Percentiles rank a stretch among this genome's conserved stretches.
These are phyloP conservation scores for Santalum album DNA, from an alignment of 164 flowering plant species.

Conservation along the genomic window DNA sequence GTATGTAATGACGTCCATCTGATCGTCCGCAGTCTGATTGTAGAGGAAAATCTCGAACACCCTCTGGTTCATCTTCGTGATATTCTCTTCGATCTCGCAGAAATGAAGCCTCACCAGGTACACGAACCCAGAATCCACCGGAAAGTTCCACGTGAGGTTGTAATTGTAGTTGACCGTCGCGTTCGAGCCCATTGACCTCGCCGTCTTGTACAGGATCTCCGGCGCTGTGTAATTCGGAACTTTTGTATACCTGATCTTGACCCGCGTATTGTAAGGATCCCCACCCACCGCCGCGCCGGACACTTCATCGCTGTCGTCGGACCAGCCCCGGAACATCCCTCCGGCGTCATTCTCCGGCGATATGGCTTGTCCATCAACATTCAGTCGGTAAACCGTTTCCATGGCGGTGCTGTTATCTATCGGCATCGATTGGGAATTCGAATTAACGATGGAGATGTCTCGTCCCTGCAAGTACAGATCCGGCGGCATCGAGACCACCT, in stretches of 20 bases:
- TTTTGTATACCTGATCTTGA: background rate
- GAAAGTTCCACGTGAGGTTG: slow-evolving; percentile 17
- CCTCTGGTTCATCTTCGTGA: slow-evolving; percentile 7
- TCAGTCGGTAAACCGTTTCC: slow-evolving; percentile 15
- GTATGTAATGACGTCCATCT: slow-evolving; percentile 11
- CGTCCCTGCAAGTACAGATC: slow-evolving; percentile 1
- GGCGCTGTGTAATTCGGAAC: slow-evolving; percentile 15
- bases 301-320: slow-evolving; percentile 1
- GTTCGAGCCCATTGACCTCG: slow-evolving; percentile 4
- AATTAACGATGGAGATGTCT: background rate
- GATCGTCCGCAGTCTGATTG: slow-evolving; percentile 11
- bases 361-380: slow-evolving; percentile 6
- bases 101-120: slow-evolving; percentile 23
- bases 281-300: background rate
- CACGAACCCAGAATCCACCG: slow-evolving; percentile 16
- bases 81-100: slow-evolving; percentile 11
- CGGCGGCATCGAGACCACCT: slow-evolving; percentile 11
- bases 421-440: background rate
- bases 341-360: slow-evolving; percentile 10
- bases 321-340: slow-evolving; percentile 16
- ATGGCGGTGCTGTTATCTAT: slow-evolving; percentile 8
- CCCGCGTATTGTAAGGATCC: background rate
- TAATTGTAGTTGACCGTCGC: background rate
- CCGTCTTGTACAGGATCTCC: slow-evolving; percentile 6
- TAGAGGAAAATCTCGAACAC: slow-evolving; percentile 14